Conservation (phyloP, 352 stramenopile species). For the Phytophthora capsici region DNA sequence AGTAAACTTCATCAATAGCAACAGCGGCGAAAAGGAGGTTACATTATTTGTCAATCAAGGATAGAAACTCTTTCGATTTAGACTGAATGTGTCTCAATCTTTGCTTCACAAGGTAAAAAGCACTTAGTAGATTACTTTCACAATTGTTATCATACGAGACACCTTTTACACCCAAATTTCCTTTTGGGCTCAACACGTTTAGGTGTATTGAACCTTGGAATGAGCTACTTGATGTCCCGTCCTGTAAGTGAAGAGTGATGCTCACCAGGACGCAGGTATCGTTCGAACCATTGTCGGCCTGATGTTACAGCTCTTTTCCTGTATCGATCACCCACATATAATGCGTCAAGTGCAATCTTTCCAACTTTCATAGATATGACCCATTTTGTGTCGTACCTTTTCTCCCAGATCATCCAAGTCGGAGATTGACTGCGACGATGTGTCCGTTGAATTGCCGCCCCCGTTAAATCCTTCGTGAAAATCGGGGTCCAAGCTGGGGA, state of each 20-base stretch:
- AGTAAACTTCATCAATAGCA: constrained; percentile 3
- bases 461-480: constrained; percentile 5
- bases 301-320: neutral
- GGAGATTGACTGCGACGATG: too few relatives aligned
- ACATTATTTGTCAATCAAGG: neutral
- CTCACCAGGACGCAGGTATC: neutral
- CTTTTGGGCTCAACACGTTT: neutral
- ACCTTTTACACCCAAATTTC: neutral
- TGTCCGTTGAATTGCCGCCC: neutral
- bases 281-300: neutral
- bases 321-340: constrained; percentile 5
- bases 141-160: neutral
- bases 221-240: neutral
- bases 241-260: neutral
- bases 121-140: constrained; percentile 7
- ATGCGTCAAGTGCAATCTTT: too few relatives aligned
- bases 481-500: neutral
- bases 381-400: too few relatives aligned
- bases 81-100: constrained; percentile 2
- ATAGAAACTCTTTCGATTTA: neutral
- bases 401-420: too few relatives aligned
- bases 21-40: constrained; percentile 1
- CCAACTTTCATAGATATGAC: too few relatives aligned
- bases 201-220: neutral
- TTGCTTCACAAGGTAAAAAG: neutral